Conservation (phyloP, 2,329 filamentous ascomycete genomes). For the Fusarium hostae region DNA sequence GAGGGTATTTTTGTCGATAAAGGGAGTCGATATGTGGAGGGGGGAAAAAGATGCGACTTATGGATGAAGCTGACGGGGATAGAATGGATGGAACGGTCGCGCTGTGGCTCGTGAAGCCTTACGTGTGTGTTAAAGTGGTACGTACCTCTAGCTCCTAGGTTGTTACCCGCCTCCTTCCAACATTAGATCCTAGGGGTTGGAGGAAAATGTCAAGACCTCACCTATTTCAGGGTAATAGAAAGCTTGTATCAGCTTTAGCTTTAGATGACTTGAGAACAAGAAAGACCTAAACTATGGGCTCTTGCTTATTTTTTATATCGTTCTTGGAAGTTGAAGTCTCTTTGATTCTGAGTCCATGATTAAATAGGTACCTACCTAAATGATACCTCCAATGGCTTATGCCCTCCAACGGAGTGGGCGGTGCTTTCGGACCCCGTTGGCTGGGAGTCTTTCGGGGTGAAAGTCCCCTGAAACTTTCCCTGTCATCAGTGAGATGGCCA, state of each 20-base stretch:
- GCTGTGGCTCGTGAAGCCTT: slow-evolving; percentile 33
- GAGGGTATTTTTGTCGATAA: slow-evolving; percentile 25
- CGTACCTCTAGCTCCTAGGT: slow-evolving; percentile 3
- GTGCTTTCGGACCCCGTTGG: slow-evolving; percentile 8
- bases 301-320: not conserved
- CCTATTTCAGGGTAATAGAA: not conserved
- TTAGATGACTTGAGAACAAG: not conserved
- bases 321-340: not conserved
- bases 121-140: slow-evolving; percentile 22
- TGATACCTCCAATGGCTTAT: not conserved
- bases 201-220: not conserved
- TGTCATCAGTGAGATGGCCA: not conserved
- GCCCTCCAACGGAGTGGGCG: not conserved
- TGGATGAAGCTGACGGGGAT: slow-evolving; percentile 30
- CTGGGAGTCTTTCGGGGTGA: not conserved
- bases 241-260: no score
- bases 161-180: not conserved
- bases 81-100: slow-evolving; percentile 22
- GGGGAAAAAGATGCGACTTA: slow-evolving; percentile 29
- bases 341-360: not conserved
- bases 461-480: slow-evolving; percentile 9
- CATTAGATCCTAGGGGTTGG: not conserved
- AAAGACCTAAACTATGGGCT: not conserved
- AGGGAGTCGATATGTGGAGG: slow-evolving; percentile 7
- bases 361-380: not conserved